Evolutionary conservation across 768 basidiomycete species (phyloP), one percentile per base, ranked within the genome.

Genomic region (Suillus bovinus): DNA sequence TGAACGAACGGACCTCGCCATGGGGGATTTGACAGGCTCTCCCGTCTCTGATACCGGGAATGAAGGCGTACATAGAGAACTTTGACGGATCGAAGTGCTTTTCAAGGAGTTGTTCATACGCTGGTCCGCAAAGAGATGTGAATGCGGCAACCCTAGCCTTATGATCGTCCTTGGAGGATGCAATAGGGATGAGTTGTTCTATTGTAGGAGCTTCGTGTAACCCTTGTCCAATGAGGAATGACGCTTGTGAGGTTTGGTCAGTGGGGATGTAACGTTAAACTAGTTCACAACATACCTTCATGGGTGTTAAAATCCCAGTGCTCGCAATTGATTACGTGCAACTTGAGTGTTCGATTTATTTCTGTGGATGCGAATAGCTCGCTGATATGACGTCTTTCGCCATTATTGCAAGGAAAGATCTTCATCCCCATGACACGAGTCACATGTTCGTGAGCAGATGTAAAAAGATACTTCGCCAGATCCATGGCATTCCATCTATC

Each of bases 1-100:
- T 38, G 24, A 5, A 13, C 4, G 9, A 34, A 39, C 55, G 0
- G 11, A 56, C 55, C 38, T 56, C 38, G 17, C 7, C 24, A 38
- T 56, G 55, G 3, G 55, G 10, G 24, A 56, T 56, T 11, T 39
- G 17, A 56, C 55, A 56, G 2, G 0, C 0, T 29, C 3, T 39
- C 0, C 27, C 38, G 1, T 56, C 1, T 39, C 55, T 38, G 36
- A 56, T 5, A 29, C 91, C 87, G 1, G 96, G 95, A 42, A 98
- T 83, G 77, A 91, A 98, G 0, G 89, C 76, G 16, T 88, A 69
- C 36, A 84, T 74, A 7, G 78, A 72, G 64, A 84, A 89, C 11
- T 79, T 65, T 10, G 73, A 67, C 9, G 84, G 80, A 47, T 85
- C 76, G 65, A 56, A 56, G 0, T 56, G 36, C 10, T 20, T 56